These are phyloP conservation scores for Cardamine chenopodiifolia DNA, from an alignment of 345 rosid genomes.

Conservation along the genomic window DNA sequence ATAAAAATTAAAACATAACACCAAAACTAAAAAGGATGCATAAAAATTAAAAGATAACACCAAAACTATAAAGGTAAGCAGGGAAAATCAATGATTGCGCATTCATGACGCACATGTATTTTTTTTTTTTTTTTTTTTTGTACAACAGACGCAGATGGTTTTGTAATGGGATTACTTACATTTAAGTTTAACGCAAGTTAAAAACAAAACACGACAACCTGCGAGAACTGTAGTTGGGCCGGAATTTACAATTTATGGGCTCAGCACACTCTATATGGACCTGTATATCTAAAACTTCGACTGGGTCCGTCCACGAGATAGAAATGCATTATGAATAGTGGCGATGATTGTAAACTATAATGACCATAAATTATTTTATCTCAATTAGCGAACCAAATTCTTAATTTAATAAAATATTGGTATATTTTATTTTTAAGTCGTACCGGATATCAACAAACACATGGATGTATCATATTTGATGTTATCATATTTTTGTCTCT, in stretches of 20 bases:
- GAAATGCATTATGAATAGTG: background rate
- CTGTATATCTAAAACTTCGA: background rate
- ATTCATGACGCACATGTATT: constrained; percentile 36
- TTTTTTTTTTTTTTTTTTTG: background rate
- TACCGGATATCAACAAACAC: background rate
- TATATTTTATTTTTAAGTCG: background rate
- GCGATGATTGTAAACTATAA: background rate
- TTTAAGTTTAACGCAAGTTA: background rate
- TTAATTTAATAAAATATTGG: too few species aligned
- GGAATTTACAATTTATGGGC: background rate
- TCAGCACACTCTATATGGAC: background rate
- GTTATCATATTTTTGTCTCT: background rate
- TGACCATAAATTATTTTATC: background rate
- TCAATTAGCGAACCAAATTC: background rate
- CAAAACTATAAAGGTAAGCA: background rate
- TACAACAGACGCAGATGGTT: constrained; percentile 15
- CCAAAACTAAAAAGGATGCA: constrained; percentile 10
- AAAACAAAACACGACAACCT: background rate
- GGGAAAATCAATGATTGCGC: constrained; percentile 15
- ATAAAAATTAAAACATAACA: background rate
- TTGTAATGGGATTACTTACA: background rate
- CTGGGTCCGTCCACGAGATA: background rate
- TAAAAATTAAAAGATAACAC: background rate
- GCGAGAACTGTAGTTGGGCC: background rate
- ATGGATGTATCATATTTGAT: background rate